phyloP scores from a whole-genome alignment of 345 rosid genomes.

The rapeseed (Brassica napus) region DNA sequence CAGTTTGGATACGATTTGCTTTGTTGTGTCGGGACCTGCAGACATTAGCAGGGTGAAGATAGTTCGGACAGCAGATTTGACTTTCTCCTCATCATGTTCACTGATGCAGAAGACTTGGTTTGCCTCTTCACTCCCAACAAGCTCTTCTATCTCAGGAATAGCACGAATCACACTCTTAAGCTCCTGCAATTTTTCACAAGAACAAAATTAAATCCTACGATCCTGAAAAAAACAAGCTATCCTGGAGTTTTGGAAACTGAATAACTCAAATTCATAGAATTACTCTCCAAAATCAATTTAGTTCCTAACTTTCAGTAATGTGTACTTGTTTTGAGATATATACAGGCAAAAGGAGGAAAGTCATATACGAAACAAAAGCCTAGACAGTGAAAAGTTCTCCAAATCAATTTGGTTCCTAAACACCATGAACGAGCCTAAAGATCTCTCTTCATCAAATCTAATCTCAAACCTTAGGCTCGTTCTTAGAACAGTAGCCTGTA shows the following conservation, averaged over 20 bases:
- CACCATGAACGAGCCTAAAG: too few relatives aligned
- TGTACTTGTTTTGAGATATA: neutral
- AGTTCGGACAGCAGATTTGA: constrained; percentile 62
- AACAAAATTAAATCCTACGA: constrained; percentile 2
- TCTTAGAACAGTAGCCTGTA: too few relatives aligned
- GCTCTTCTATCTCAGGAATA: constrained; percentile 80
- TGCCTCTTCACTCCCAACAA: constrained; percentile 65
- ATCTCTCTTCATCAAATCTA: too few relatives aligned
- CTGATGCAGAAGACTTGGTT: constrained; percentile 49
- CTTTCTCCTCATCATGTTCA: constrained; percentile 53
- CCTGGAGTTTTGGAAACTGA: neutral
- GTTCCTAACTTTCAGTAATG: neutral
- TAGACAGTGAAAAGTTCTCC: too few relatives aligned
- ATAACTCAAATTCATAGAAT: neutral
- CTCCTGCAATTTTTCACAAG: constrained; percentile 54
- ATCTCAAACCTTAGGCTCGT: too few relatives aligned
- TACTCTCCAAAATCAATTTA: neutral
- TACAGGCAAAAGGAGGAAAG: neutral
- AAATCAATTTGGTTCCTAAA: too few relatives aligned
- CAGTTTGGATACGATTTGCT: constrained; percentile 56
- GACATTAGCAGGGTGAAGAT: constrained; percentile 86
- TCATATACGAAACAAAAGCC: too few relatives aligned
- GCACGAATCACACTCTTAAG: constrained; percentile 71
- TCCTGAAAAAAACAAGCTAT: neutral
- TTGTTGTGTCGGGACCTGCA: constrained; percentile 66